These are phyloP conservation scores for Entomortierella chlamydospora DNA, from an alignment of 192 early-diverging fungal species.

Conservation along the genomic window DNA sequence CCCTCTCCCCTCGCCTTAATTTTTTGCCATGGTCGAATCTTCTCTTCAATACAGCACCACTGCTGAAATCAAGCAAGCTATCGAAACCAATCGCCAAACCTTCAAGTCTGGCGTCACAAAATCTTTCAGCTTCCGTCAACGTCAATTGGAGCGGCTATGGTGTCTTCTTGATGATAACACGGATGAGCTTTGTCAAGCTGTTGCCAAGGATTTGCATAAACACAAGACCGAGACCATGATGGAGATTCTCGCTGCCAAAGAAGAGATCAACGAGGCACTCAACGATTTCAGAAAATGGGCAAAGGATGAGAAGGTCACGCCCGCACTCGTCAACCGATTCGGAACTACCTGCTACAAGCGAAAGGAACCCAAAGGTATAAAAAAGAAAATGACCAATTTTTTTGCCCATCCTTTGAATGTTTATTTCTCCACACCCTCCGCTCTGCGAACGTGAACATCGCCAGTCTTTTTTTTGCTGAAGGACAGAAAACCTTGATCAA, in stretches of 20 bases:
- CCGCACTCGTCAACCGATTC: constrained; percentile 58
- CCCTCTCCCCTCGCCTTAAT: no score
- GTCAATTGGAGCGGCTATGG: no score
- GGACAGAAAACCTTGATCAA: no score
- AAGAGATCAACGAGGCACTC: constrained; percentile 56
- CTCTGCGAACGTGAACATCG: no score
- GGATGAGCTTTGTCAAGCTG: constrained; percentile 61
- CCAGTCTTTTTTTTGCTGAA: no score
- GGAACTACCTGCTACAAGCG: constrained; percentile 62
- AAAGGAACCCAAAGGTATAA: constrained; percentile 82
- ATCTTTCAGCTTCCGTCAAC: no score
- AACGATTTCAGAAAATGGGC: constrained; percentile 70
- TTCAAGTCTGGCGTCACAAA: no score
- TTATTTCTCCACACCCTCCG: no score
- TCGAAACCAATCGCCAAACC: no score
- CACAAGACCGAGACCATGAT: constrained; percentile 63
- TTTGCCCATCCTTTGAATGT: constrained; percentile 58
- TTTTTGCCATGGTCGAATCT: no score
- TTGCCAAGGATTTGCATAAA: constrained; percentile 70
- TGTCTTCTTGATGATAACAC: constrained; percentile 60
- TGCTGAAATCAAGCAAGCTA: no score
- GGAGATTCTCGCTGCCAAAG: constrained; percentile 62
- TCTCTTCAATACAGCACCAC: no score
- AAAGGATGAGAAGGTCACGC: constrained; percentile 55
- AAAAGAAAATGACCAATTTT: constrained; percentile 6